Evolutionary conservation across 345 rosid species (phyloP).

Genomic region (Nephelium lappaceum): DNA sequence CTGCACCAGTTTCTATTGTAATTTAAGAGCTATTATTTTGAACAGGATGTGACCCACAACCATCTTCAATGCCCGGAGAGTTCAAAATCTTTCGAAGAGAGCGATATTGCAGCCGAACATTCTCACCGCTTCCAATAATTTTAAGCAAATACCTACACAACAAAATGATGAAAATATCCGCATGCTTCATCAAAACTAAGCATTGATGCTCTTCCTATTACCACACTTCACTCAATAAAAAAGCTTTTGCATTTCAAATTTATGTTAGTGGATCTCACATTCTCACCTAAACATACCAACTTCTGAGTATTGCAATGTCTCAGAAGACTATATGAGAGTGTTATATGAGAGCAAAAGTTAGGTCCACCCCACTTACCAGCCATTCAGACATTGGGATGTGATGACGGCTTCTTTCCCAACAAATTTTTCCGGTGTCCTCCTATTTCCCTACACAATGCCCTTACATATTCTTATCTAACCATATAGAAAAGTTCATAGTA

Average conservation of each 20-base stretch:
- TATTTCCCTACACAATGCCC: slow-evolving; percentile 67
- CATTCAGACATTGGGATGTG: slow-evolving; percentile 97
- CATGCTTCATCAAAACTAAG: not conserved
- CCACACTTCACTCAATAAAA: not conserved
- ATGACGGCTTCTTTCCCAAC: slow-evolving; percentile 97
- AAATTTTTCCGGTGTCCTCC: slow-evolving; percentile 93
- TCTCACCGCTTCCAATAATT: slow-evolving; percentile 80
- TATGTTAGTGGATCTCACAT: not conserved
- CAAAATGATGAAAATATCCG: not conserved
- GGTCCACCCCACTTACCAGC: slow-evolving; percentile 65
- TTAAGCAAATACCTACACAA: slow-evolving; percentile 78
- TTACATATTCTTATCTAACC: slow-evolving; percentile 18
- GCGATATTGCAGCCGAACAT: slow-evolving; percentile 89
- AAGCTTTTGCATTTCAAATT: not conserved
- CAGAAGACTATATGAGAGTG: not conserved
- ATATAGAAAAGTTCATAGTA: not conserved
- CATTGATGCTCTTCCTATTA: not conserved
- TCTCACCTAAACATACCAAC: not conserved
- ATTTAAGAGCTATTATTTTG: slow-evolving; percentile 57
- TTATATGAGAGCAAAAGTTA: not conserved
- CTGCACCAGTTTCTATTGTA: not conserved
- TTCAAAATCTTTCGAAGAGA: slow-evolving; percentile 69
- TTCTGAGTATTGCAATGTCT: not conserved
- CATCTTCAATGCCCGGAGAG: slow-evolving; percentile 47
- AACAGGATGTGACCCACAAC: slow-evolving; percentile 50